Percentiles rank a stretch among this genome's conserved stretches.
Conservation (phyloP, 2,329 filamentous ascomycete genomes). For the Boeremia exigua region DNA sequence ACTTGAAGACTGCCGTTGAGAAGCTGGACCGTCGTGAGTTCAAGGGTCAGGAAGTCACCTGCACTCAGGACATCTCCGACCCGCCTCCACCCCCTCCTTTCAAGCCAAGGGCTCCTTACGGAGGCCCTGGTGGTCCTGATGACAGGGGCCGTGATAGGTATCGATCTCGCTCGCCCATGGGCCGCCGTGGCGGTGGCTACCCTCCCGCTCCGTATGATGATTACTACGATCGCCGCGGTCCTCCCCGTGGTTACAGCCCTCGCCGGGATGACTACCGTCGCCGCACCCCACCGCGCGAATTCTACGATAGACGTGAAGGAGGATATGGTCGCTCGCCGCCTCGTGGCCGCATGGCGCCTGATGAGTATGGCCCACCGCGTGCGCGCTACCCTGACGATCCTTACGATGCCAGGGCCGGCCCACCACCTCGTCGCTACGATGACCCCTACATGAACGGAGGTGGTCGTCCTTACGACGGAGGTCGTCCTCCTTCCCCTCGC, state of each 20-base stretch:
- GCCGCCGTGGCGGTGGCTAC: slow-evolving; percentile 66
- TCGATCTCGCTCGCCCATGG: slow-evolving; percentile 75
- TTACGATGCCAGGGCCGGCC: slow-evolving; percentile 64
- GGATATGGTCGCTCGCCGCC: slow-evolving; percentile 65
- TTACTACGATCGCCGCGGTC: slow-evolving; percentile 78
- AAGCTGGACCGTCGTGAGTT: slow-evolving; percentile 94
- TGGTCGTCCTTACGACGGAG: slow-evolving; percentile 59
- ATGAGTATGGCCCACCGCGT: slow-evolving; percentile 73
- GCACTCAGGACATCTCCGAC: slow-evolving; percentile 77
- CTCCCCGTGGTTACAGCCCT: slow-evolving; percentile 83
- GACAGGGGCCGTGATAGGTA: slow-evolving; percentile 75
- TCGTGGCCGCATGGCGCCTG: slow-evolving; percentile 73
- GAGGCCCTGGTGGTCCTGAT: slow-evolving; percentile 54
- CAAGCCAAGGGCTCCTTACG: slow-evolving; percentile 44
- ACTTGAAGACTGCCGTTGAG: slow-evolving; percentile 89
- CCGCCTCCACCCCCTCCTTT: slow-evolving; percentile 46
- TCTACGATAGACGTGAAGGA: slow-evolving; percentile 77
- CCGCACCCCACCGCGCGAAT: slow-evolving; percentile 77
- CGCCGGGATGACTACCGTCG: slow-evolving; percentile 87
- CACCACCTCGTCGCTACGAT: slow-evolving; percentile 61
- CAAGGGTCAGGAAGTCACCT: slow-evolving; percentile 86
- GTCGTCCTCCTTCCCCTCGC: slow-evolving; percentile 52
- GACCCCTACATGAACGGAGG: slow-evolving; percentile 68
- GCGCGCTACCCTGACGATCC: slow-evolving; percentile 74
- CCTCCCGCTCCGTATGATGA: slow-evolving; percentile 69